Evolutionary conservation across 1,284 basidiomycete genomes (phyloP), one percentile per base, ranked within the genome.

Genomic region (Kalmanozyma brasiliensis): DNA sequence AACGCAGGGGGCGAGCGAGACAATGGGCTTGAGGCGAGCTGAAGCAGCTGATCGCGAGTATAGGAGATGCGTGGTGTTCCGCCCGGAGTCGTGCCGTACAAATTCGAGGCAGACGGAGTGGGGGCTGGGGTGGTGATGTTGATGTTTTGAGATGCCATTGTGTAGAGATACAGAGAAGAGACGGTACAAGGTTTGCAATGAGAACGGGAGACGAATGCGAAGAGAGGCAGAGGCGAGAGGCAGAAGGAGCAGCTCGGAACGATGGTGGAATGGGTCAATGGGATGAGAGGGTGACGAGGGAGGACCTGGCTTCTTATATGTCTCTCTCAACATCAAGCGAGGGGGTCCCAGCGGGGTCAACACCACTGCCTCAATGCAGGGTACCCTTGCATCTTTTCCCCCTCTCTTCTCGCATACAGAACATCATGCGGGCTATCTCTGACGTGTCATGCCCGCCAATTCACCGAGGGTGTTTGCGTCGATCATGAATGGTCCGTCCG

Each of bases 41-140:
- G 47, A 37, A 77, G 63, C 8, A 77, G 57, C 46, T 77, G 59
- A 23, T 77, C 73, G 16, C 75, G 58, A 13, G 75, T 73, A 35
- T 77, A 77, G 11, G 60, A 65, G 46, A 74, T 76, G 2, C 75
- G 49, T 0, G 74, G 43, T 4, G 73, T 69, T 16, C 67, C 74
- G 23, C 70, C 70, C 8, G 74, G 73, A 2, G 74, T 77, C 8
- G 60, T 73, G 3, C 69, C 62, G 40, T 66, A 77, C 8, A 76
- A n/a, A n/a, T n/a, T 42, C 6, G 44, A 44, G 1, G 42, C 8
- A 29, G 30, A 6, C 11, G 34, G n/a, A 19, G 52, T 48, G 14
- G 32, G 20, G 11, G 65, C 3, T 2, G 35, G 17, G 29, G 52
- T 14, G 17, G 13, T 33, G 43, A 66, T 66, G 29, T 47, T 20